Base-by-base conservation (phyloP, 352 stramenopile genomes). In the Phytopythium montanum region DNA sequence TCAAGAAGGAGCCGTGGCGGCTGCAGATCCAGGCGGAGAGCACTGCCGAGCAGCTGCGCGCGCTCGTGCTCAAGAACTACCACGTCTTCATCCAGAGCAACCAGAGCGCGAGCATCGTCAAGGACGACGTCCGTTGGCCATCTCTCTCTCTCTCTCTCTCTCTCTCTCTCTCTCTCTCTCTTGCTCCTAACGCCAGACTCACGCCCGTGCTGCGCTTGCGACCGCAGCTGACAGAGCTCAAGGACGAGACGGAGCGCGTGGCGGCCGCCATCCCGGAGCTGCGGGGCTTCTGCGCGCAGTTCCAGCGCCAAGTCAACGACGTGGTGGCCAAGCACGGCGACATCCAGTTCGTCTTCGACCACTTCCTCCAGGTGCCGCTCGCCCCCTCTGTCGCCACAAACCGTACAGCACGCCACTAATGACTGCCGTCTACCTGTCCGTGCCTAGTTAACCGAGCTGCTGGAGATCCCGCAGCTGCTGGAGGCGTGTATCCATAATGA, bases 381-480 rank as follows among this genome's bases (percentile, higher is more conserved):
- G 33, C 33, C 33, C 33, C 9, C 14, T 12, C 33, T 12, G 5
- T 8, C 33, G 33, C 33, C 14, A 8, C 33, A 38, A 38, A 8
- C 33, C 33, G 33, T 12, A 12, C 33, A 12, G 33, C 33, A 38
- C 10, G 33, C 9, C 33, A 38, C 5, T 38, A 28, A 18, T 10
- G 6, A 38, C 54, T 52, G 3, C 41, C 31, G 56, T 51, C 33
- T 38, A 1, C 33, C 33, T 1, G 33, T 38, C 16, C 38, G 56
- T 61, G 52, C 7, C 12, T 56, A 97, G 85, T 68, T 99, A 34
- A 88, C 98, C n/a, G 96, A 99, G 70, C 73, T 99, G 23, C 76
- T 99, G 54, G 96, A 99, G 79, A 92, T 99, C 31, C 97, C 97
- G 9, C 97, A 98, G 65, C 75, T 99, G 33, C 90, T 99, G 69